These are phyloP conservation scores for Boletus rubescentipes DNA, from an alignment of 768 basidiomycete genomes.

Conservation along the genomic window DNA sequence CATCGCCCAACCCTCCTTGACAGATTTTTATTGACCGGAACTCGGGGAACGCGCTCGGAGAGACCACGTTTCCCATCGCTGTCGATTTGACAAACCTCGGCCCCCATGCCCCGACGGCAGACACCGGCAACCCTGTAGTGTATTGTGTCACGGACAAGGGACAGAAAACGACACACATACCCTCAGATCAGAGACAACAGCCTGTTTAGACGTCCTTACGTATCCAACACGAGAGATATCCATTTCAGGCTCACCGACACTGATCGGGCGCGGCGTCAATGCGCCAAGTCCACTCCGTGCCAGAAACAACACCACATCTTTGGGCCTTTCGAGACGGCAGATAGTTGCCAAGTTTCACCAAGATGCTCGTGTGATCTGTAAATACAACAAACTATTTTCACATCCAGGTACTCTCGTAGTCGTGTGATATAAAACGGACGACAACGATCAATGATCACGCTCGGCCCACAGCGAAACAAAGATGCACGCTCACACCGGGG, in stretches of 20 bases:
- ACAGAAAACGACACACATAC: neutral
- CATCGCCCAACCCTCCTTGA: neutral
- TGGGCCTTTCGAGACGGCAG: neutral
- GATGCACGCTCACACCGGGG: neutral
- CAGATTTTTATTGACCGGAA: neutral
- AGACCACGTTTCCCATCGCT: neutral
- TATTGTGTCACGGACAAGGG: slow-evolving; percentile 2
- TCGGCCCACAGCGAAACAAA: neutral
- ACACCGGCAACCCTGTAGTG: neutral
- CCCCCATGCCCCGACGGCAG: neutral
- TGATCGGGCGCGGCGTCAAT: slow-evolving; percentile 6
- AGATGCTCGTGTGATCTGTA: neutral
- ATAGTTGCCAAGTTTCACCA: slow-evolving; percentile 5
- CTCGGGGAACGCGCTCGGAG: neutral
- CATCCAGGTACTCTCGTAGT: neutral
- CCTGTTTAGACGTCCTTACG: slow-evolving; percentile 6
- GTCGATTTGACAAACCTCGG: neutral
- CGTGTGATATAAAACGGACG: neutral
- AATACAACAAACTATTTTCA: neutral
- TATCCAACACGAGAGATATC: slow-evolving; percentile 1
- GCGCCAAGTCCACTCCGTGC: neutral
- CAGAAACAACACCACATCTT: neutral
- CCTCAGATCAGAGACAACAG: slow-evolving; percentile 3
- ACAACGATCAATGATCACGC: slow-evolving; percentile 4
- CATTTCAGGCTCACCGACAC: slow-evolving; percentile 1